A percentile compares a stretch with the other conserved stretches of the same genome.
phyloP scores from a whole-genome alignment of 2,329 filamentous ascomycete species.

The Fusarium nisikadoi region DNA sequence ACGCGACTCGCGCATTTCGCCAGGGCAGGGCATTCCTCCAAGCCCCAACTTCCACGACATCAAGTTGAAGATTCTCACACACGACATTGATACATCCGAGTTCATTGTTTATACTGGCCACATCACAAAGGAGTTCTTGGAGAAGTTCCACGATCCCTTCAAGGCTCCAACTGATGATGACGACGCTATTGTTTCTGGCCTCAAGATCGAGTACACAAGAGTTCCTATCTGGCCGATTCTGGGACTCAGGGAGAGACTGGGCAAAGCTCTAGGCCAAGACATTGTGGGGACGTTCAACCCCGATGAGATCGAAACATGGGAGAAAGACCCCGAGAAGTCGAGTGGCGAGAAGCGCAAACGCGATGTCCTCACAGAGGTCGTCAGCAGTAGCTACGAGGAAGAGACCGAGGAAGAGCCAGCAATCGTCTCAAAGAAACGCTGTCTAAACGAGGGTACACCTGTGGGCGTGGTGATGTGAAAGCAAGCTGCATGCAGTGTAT shows the following conservation, averaged over 20 bases:
- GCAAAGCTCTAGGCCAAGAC: constrained; percentile 62
- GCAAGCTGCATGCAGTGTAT: constrained; percentile 2
- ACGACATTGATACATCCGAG: constrained; percentile 59
- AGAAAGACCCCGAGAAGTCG: constrained; percentile 52
- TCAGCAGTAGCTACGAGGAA: constrained; percentile 56
- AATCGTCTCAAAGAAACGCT: constrained; percentile 49
- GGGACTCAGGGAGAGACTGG: constrained; percentile 65
- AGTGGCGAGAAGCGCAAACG: constrained; percentile 49
- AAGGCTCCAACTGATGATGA: constrained; percentile 49
- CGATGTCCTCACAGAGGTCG: constrained; percentile 50
- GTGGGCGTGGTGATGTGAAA: constrained; percentile 47
- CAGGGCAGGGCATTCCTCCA: constrained; percentile 29
- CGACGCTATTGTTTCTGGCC: constrained; percentile 45
- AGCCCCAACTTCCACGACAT: constrained; percentile 58
- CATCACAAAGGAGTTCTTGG: constrained; percentile 60
- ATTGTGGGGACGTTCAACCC: constrained; percentile 57
- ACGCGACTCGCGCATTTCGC: constrained; percentile 44
- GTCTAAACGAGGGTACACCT: constrained; percentile 45
- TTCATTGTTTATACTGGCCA: constrained; percentile 65
- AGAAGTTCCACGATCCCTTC: constrained; percentile 61
- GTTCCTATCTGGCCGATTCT: constrained; percentile 66
- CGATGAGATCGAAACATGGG: constrained; percentile 59
- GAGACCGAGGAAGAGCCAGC: constrained; percentile 49
- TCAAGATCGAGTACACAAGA: constrained; percentile 59
- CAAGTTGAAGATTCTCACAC: constrained; percentile 61